These are phyloP conservation scores for Pseudophaeomoniella oleicola DNA, from an alignment of 2,329 filamentous ascomycete genomes.

Conservation along the genomic window DNA sequence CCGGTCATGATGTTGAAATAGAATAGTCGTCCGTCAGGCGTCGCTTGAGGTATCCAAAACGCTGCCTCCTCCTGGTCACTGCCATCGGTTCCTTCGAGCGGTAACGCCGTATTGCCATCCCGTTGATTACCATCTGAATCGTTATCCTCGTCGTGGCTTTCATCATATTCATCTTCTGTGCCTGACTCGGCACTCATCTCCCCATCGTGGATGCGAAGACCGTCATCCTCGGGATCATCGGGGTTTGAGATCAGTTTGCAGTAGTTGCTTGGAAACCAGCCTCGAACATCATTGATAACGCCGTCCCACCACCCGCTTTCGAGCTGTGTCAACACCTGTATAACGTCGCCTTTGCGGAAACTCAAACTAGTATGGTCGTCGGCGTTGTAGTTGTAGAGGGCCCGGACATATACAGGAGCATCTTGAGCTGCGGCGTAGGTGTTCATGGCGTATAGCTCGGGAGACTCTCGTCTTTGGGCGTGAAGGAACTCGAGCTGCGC, in stretches of 20 bases:
- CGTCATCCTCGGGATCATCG: constrained; percentile 54
- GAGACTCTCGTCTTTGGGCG: background rate
- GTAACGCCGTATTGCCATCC: constrained; percentile 44
- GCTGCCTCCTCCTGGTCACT: constrained; percentile 72
- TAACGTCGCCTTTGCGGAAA: constrained; percentile 92
- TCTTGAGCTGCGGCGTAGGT: constrained; percentile 33
- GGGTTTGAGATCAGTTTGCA: constrained; percentile 71
- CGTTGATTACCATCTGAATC: constrained; percentile 54
- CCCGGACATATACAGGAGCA: constrained; percentile 65
- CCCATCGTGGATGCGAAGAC: constrained; percentile 39
- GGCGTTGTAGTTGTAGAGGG: constrained; percentile 94
- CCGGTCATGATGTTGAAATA: constrained; percentile 98
- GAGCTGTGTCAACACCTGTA: constrained; percentile 94
- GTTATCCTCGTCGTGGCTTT: constrained; percentile 50
- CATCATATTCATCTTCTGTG: constrained; percentile 47
- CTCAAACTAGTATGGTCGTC: constrained; percentile 94
- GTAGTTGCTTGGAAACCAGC: constrained; percentile 99
- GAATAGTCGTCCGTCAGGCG: constrained; percentile 79
- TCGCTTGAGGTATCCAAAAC: constrained; percentile 98
- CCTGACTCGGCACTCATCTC: constrained; percentile 33
- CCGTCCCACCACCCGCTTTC: constrained; percentile 99
- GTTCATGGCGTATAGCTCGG: constrained; percentile 27
- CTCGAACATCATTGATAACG: constrained; percentile 87
- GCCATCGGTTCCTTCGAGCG: constrained; percentile 51
- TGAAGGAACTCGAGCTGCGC: too few species aligned